Evolutionary conservation across 257 asterid species (phyloP), one percentile per base, ranked within the genome.

Genomic region (Vinca minor): DNA sequence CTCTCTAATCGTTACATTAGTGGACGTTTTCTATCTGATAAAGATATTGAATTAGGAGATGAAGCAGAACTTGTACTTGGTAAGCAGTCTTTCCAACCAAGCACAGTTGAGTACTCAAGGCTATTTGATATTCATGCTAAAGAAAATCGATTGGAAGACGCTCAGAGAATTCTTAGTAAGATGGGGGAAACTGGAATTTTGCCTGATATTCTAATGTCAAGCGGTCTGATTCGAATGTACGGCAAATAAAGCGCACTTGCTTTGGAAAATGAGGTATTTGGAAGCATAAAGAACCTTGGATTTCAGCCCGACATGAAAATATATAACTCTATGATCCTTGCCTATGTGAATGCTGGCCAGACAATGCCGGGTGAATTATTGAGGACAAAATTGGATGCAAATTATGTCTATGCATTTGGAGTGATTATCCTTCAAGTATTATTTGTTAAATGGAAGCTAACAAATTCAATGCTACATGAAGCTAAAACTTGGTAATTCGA

Each of bases 1-100:
- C 84, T 89, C 49, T 87, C 97, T 0, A 95, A 89, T 62, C 94
- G 97, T 42, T 89, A 89, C n/a, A n/a, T n/a, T n/a, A n/a, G n/a
- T n/a, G n/a, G n/a, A n/a, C n/a, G n/a, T n/a, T n/a, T n/a, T n/a
- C 55, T n/a, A n/a, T n/a, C n/a, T n/a, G n/a, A n/a, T n/a, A n/a
- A n/a, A n/a, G n/a, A n/a, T n/a, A n/a, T n/a, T n/a, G n/a, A n/a
- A n/a, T n/a, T n/a, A n/a, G n/a, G n/a, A n/a, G n/a, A n/a, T n/a
- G n/a, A n/a, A n/a, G 81, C 95, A 74, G 98, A 92, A 76, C 75
- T 65, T 69, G 74, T 81, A 57, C 95, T 92, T 26, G 71, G 38
- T 67, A 95, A 89, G 70, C 84, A 73, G 67, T 87, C 98, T 75
- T 92, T 85, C 74, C 77, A 85, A 73, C 70, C 95, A 65, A 89